Evolutionary conservation across 2,329 filamentous ascomycete species (phyloP).

Genomic region (Fusarium illudens): DNA sequence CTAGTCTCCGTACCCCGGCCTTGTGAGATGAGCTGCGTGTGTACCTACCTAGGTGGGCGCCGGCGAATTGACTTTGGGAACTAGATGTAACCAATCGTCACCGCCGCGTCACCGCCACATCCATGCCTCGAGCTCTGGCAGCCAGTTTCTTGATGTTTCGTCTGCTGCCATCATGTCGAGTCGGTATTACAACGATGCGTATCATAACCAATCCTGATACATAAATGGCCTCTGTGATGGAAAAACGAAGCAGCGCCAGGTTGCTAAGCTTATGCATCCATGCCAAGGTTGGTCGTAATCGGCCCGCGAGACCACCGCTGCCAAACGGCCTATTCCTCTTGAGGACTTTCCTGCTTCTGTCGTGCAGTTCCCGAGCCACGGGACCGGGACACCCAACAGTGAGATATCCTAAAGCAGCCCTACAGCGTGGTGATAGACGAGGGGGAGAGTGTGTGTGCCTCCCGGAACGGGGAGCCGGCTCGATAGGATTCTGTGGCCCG

Average conservation of each 20-base stretch:
- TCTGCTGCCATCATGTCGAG: background rate
- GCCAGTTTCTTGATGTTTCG: slow-evolving; percentile 2
- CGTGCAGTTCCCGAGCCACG: slow-evolving; percentile 29
- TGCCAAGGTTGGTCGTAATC: slow-evolving; percentile 17
- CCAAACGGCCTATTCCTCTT: slow-evolving; percentile 2
- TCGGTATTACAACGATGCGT: slow-evolving; percentile 1
- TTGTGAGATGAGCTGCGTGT: background rate
- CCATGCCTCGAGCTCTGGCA: slow-evolving; percentile 4
- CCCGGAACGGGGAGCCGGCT: slow-evolving; percentile 17
- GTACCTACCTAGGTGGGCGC: slow-evolving; percentile 4
- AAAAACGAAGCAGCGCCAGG: background rate
- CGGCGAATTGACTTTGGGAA: slow-evolving; percentile 20
- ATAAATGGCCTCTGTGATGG: background rate
- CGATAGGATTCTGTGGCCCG: slow-evolving; percentile 3
- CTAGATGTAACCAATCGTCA: slow-evolving; percentile 4
- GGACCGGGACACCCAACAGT: slow-evolving; percentile 25
- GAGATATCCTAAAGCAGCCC: slow-evolving; percentile 19
- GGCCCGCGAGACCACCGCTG: slow-evolving; percentile 19
- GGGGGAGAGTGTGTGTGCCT: background rate
- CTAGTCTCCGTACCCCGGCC: background rate
- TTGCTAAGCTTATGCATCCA: background rate
- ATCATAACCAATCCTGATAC: slow-evolving; percentile 11
- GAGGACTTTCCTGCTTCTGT: slow-evolving; percentile 16
- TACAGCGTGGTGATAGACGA: slow-evolving; percentile 3
- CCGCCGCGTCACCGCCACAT: slow-evolving; percentile 11